Base-by-base conservation (phyloP, 169 alveolate species). In the Blepharisma undulans region DNA sequence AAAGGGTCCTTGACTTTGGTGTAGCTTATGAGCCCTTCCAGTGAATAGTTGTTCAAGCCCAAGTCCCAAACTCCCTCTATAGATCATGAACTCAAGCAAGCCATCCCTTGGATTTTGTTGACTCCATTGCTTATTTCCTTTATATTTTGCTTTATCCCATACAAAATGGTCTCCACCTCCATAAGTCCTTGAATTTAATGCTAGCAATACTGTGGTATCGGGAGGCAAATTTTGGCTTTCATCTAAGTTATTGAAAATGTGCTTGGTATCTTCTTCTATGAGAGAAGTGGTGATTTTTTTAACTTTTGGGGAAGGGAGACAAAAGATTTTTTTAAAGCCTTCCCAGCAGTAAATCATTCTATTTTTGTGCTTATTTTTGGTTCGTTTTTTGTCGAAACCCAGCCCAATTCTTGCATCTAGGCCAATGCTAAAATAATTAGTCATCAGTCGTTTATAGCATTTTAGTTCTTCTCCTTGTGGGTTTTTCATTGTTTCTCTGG, bases 391-490 rank as follows among this genome's bases (percentile, higher is more conserved):
- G 90, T 98, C 99, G 94, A 97, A 97, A 10, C 99, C 99, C 59
- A 97, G 93, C 7, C 99, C 99, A 76, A 98, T 97, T 90, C 99
- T 91, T 25, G 99, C 98, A 94, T 98, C 99, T 71, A 96, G 96
- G 5, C 99, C 99, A 32, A 98, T 94, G 84, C 99, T 96, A 92
- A 97, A 98, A 91, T 97, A 98, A 91, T 98, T 97, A n/a, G 98
- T 95, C 99, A 98, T 97, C 34, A 90, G 89, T 76, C 94, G 93
- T 22, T 91, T 84, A 25, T 91, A 81, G 87, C 90, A 61, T 48
- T 93, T 92, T 29, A 76, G 21, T 19, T 82, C 32, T 34, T 32
- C 90, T 87, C 59, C 93, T 76, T 90, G 84, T 14, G 85, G 72
- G 36, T 60, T 87, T 33, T 90, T 80, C 72, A 92, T 32, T 32